A percentile compares a stretch with the other conserved stretches of the same genome.
Evolutionary conservation across 2,329 filamentous ascomycete genomes (phyloP).

Genomic region (Penicillium decumbens): DNA sequence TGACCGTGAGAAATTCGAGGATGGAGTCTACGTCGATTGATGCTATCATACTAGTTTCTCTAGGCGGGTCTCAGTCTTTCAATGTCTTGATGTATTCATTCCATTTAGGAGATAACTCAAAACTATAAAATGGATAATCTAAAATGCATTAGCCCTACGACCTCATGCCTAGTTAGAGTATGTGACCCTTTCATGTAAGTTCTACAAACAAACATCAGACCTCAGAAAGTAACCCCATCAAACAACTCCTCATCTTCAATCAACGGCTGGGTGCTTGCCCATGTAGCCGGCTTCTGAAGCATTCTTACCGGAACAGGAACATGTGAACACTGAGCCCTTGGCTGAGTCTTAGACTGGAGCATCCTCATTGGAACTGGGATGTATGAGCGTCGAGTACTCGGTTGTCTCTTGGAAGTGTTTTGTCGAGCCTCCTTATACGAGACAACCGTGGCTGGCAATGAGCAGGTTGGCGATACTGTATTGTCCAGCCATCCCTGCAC

Average conservation of each 20-base stretch:
- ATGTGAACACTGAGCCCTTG: neutral
- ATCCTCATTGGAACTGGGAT: constrained; percentile 2
- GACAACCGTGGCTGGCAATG: neutral
- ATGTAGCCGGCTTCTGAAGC: neutral
- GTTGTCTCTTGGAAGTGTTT: neutral
- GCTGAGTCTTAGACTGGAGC: neutral
- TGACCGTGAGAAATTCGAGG: constrained; percentile 75
- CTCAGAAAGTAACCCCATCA: constrained; percentile 13
- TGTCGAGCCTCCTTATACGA: neutral
- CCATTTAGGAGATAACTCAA: neutral
- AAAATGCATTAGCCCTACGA: neutral
- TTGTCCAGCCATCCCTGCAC: neutral
- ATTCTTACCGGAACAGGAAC: neutral
- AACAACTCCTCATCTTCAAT: constrained; percentile 9
- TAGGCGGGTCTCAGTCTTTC: neutral
- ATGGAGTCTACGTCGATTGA: constrained; percentile 51
- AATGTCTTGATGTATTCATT: too few relatives aligned
- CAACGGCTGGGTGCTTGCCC: neutral
- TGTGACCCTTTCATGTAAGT: neutral
- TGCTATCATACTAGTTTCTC: neutral
- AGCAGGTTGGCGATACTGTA: neutral
- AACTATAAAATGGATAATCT: neutral
- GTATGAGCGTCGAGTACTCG: neutral
- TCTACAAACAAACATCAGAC: neutral
- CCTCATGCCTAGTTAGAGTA: neutral